Conservation (phyloP, 2,329 filamentous ascomycete species). For the Nigrospora osmanthi region DNA sequence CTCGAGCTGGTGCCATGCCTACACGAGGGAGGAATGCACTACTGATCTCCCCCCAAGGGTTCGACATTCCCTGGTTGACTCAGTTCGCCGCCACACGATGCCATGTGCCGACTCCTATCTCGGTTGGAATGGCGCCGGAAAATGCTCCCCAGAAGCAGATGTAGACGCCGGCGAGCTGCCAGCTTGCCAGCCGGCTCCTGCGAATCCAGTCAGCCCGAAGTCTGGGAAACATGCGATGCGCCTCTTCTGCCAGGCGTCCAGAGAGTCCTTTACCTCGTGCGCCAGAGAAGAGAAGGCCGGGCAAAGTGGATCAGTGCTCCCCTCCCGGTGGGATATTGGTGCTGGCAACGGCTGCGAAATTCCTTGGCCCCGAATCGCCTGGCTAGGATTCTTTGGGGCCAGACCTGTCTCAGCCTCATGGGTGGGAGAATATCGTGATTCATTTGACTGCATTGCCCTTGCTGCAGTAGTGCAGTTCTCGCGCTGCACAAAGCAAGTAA, state of each 20-base stretch:
- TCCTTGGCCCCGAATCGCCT: slow-evolving; percentile 4
- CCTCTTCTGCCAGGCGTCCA: no score
- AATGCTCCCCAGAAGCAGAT: neutral
- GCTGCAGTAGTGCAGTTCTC: slow-evolving; percentile 7
- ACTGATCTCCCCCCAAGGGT: neutral
- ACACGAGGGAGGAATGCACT: slow-evolving; percentile 7
- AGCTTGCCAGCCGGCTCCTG: neutral
- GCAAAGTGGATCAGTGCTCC: neutral
- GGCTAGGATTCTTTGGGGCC: slow-evolving; percentile 9
- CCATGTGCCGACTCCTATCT: neutral
- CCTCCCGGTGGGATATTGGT: neutral
- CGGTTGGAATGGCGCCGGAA: slow-evolving; percentile 12
- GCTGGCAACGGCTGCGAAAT: neutral
- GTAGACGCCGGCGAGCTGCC: neutral
- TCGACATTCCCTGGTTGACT: slow-evolving; percentile 8
- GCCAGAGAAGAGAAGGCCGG: neutral
- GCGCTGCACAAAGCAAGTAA: slow-evolving; percentile 1
- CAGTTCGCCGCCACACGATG: slow-evolving; percentile 6
- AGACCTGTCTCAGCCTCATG: slow-evolving; percentile 12
- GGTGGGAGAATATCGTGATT: slow-evolving; percentile 6
- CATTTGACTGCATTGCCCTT: slow-evolving; percentile 12
- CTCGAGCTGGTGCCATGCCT: no score
- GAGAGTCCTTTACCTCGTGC: neutral
- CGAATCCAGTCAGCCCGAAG: neutral
- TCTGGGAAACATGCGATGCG: neutral